Evolutionary conservation across 352 stramenopile genomes (phyloP), one percentile per base, ranked within the genome.

Genomic region (Phytopythium helicoides): DNA sequence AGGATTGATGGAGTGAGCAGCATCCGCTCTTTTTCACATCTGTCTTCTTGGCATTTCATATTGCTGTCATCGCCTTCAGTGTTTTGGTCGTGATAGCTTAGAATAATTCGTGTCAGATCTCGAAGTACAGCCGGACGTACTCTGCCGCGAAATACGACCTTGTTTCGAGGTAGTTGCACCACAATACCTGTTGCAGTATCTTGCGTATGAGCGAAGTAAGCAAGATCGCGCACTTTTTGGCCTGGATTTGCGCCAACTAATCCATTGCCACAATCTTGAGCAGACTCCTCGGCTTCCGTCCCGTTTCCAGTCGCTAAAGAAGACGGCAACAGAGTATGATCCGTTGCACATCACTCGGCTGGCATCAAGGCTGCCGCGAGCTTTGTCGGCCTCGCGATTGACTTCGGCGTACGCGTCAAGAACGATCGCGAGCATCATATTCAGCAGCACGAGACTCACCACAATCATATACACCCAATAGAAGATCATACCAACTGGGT

Each of bases 381-480:
- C 56, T 16, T 65, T 63, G 14, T 70, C 62, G 26, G 57, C 66
- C 47, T 75, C 64, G 8, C 64, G 63, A 21, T 56, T 80, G 39
- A 81, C 73, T 26, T 82, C 66, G 2, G 56, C 64, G 52, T 83
- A 90, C 19, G 71, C 65, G 38, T 81, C 71, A 35, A 85, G 57
- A 8, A 85, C 71, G 46, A 85, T 85, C 34, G 71, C 73, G 22
- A 85, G 68, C 64, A 85, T 81, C 58, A 85, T 80, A 58, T 82
- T 85, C 55, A 85, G 73, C 42, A 85, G 52, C 40, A 85, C 61
- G 45, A 85, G 68, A 44, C 64, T 71, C 38, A 81, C 68, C 8
- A 82, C 55, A 51, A 85, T 44, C 65, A 85, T 77, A 57, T 78
- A 79, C 8, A 44, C 40, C 74, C 74, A 82, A 63, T 86, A 86